Evolutionary conservation across 1,139 yeast species (phyloP), one percentile per base, ranked within the genome.

Genomic region (Ashbya aceris): DNA sequence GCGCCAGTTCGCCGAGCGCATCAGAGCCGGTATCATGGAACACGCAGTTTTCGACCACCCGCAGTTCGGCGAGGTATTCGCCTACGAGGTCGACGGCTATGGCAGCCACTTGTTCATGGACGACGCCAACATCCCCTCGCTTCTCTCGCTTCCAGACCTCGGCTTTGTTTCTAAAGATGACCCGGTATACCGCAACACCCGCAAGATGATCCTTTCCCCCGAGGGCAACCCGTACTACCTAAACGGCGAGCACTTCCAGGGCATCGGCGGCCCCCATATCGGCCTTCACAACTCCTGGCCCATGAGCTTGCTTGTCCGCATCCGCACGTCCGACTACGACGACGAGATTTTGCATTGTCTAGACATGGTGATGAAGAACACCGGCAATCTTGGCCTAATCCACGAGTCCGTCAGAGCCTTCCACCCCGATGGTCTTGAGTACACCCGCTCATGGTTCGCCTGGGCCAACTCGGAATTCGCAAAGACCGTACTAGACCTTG

Each of bases 401-500:
- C 96, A 86, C 57, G 96, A 86, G 63, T 75, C 84, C 48, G 76
- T 86, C 3, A 68, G 83, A 49, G 95, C 85, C 2, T 73, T 80
- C 51, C 64, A 73, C 2, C 67, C 67, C 1, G 56, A 59, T 8
- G 80, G 80, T 1, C 34, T 41, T 7, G 63, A 61, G 14, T 81
- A 62, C 54, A 82, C 94, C 0, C 67, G 95, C 45, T 74, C 89
- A 2, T 86, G 96, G 95, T 87, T 87, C 65, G 83, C 95, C 2
- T 87, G 96, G 96, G 85, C 95, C 53, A 87, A 86, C 58, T 79
- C 94, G 1, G 95, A 86, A 61, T 85, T 86, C 63, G 95, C 91
- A 8, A 83, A 82, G 60, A 82, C 95, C 0, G 79, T 86, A 8
- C 59, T 86, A 40, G 79, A 85, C 55, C 66, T 86, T 50, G 91